Evolutionary conservation across 192 early-diverging fungal genomes (phyloP).

Genomic region (Gaertneriomyces sp.): DNA sequence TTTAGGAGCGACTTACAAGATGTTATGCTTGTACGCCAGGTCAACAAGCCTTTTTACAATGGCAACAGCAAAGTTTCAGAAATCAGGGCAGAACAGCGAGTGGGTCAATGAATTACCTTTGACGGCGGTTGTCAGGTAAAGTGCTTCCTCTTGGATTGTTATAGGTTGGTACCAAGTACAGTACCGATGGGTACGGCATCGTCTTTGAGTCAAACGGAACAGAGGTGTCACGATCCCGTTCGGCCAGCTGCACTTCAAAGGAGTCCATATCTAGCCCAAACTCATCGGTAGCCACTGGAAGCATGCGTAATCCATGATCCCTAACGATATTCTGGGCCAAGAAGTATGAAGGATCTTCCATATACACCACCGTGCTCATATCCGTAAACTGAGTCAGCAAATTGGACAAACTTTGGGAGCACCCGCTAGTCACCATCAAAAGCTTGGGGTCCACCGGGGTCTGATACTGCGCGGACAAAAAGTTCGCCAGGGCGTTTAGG

Average conservation of each 20-base stretch:
- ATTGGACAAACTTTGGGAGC: conserved; percentile 42
- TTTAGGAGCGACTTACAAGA: conserved; percentile 7
- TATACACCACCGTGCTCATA: conserved; percentile 26
- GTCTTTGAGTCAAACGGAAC: not conserved
- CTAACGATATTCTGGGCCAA: conserved; percentile 37
- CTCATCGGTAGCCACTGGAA: conserved; percentile 32
- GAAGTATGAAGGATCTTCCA: conserved; percentile 52
- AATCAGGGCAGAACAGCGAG: too few relatives aligned
- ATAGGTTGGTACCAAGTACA: conserved; percentile 45
- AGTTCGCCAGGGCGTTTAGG: conserved; percentile 27
- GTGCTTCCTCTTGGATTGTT: conserved; percentile 43
- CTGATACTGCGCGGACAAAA: conserved; percentile 32
- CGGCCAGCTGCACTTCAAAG: conserved; percentile 4
- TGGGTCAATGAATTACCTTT: too few relatives aligned
- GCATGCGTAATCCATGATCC: conserved; percentile 39
- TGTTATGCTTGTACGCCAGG: conserved; percentile 37
- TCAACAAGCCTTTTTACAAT: conserved; percentile 7
- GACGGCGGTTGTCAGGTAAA: conserved; percentile 11
- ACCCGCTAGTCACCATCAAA: conserved; percentile 37
- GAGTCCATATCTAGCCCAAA: conserved; percentile 29
- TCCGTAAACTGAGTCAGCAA: conserved; percentile 36
- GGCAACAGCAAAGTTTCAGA: too few relatives aligned
- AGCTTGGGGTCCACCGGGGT: conserved; percentile 5
- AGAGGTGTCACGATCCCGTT: not conserved
- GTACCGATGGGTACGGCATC: conserved; percentile 24